A percentile compares a stretch with the other conserved stretches of the same genome.
These are phyloP conservation scores for Apiospora kogelbergensis DNA, from an alignment of 2,329 filamentous ascomycete genomes.

Conservation along the genomic window DNA sequence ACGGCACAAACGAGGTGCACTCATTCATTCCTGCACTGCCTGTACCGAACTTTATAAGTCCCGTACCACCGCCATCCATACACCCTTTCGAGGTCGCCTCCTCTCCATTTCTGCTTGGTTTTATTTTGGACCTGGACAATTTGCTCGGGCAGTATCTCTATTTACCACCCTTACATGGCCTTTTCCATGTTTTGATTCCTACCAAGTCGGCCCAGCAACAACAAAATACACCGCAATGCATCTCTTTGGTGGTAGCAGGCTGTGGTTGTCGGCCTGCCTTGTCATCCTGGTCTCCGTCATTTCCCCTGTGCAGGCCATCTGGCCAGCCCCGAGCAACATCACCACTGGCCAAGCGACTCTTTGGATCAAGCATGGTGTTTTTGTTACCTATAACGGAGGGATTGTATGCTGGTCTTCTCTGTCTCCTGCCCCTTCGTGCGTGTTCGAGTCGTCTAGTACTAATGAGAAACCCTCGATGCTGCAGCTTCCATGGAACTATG, in stretches of 20 bases:
- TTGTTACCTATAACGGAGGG: conserved; percentile 59
- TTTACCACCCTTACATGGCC: conserved; percentile 1
- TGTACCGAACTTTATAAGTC: not conserved
- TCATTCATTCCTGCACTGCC: not conserved
- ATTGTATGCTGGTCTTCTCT: conserved; percentile 48
- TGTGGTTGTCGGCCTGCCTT: conserved; percentile 30
- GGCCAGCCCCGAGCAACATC: conserved; percentile 54
- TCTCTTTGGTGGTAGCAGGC: conserved; percentile 16
- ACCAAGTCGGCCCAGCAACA: not conserved
- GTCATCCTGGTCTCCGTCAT: conserved; percentile 40
- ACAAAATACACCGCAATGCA: conserved; percentile 19
- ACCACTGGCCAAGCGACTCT: conserved; percentile 52
- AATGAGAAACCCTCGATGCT: conserved; percentile 31
- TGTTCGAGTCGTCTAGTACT: conserved; percentile 16
- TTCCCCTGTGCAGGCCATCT: conserved; percentile 50
- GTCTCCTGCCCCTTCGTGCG: conserved; percentile 25
- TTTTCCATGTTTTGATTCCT: conserved; percentile 12
- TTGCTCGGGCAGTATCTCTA: not conserved
- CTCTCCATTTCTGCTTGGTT: not conserved
- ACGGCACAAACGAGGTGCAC: not conserved
- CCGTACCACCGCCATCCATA: not conserved
- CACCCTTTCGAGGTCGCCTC: not conserved
- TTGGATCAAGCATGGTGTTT: conserved; percentile 52
- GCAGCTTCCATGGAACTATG: conserved; percentile 50
- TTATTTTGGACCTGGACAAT: not conserved